These are phyloP conservation scores for Curvularia lunata DNA, from an alignment of 2,329 filamentous ascomycete genomes.

Conservation along the genomic window DNA sequence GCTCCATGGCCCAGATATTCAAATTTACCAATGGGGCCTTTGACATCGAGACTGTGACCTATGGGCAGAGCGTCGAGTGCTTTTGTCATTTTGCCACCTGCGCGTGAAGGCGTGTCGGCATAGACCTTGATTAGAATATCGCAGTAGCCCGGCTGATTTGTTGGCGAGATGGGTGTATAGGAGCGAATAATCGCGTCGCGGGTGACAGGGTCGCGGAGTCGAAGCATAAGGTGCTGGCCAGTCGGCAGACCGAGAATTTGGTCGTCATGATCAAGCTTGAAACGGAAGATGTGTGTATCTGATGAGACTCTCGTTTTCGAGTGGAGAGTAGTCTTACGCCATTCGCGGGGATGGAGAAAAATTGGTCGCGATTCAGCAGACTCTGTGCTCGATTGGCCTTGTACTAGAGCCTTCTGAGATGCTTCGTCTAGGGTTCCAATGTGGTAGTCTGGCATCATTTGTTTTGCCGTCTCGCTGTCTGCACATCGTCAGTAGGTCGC, in stretches of 20 bases:
- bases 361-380: slow-evolving; percentile 58
- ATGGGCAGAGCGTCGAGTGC: slow-evolving; percentile 75
- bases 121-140: slow-evolving; percentile 87
- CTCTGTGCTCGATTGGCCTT: slow-evolving; percentile 52
- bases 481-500: slow-evolving; percentile 32
- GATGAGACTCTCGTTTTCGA: slow-evolving; percentile 72
- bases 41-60: slow-evolving; percentile 80
- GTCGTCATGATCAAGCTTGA: slow-evolving; percentile 72
- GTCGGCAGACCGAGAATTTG: slow-evolving; percentile 79
- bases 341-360: slow-evolving; percentile 75
- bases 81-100: slow-evolving; percentile 81
- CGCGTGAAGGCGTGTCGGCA: slow-evolving; percentile 61
- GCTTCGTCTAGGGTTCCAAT: slow-evolving; percentile 75
- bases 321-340: slow-evolving; percentile 76
- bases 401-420: slow-evolving; percentile 62
- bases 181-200: slow-evolving; percentile 78
- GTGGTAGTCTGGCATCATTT: slow-evolving; percentile 86
- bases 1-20: slow-evolving; percentile 73
- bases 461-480: slow-evolving; percentile 92
- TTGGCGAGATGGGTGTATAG: slow-evolving; percentile 83
- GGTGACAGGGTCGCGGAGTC: slow-evolving; percentile 73
- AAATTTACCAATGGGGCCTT: slow-evolving; percentile 86
- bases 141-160: slow-evolving; percentile 65
- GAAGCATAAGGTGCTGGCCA: slow-evolving; percentile 87
- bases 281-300: slow-evolving; percentile 83